phyloP scores from a whole-genome alignment of 305 asterid species.

The Solanum hybrid region DNA sequence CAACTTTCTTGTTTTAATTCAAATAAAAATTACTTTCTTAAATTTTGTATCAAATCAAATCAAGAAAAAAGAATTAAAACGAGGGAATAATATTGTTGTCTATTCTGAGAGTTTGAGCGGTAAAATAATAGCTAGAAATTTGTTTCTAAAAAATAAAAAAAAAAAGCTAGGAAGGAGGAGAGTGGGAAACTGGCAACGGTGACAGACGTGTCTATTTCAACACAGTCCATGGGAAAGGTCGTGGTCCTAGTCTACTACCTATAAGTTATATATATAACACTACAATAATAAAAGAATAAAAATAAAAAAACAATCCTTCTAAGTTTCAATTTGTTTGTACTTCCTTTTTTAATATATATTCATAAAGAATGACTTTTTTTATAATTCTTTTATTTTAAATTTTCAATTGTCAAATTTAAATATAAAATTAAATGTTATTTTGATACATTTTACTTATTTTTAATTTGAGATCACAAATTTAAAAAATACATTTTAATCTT shows the following conservation, averaged over 20 bases:
- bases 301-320: too few relatives aligned
- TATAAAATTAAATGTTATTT: neutral
- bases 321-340: neutral
- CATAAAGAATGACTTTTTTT: too few relatives aligned
- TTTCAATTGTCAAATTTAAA: neutral
- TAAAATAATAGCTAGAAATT: neutral
- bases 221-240: neutral
- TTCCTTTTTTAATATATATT: too few relatives aligned
- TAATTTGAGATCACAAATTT: rapidly evolving
- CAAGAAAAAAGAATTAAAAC: too few relatives aligned
- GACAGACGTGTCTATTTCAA: neutral
- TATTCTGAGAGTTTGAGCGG: neutral
- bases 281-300: too few relatives aligned
- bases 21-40: too few relatives aligned
- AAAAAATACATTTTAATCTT: too few relatives aligned
- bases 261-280: neutral
- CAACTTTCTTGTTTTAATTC: neutral
- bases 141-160: too few relatives aligned
- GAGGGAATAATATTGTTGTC: neutral
- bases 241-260: neutral
- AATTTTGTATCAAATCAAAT: too few relatives aligned
- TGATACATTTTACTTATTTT: neutral
- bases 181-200: neutral
- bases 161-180: neutral
- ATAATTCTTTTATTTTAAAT: neutral